Base-by-base conservation (phyloP, 371 early-diverging fungal genomes). In the Apophysomyces variabilis region DNA sequence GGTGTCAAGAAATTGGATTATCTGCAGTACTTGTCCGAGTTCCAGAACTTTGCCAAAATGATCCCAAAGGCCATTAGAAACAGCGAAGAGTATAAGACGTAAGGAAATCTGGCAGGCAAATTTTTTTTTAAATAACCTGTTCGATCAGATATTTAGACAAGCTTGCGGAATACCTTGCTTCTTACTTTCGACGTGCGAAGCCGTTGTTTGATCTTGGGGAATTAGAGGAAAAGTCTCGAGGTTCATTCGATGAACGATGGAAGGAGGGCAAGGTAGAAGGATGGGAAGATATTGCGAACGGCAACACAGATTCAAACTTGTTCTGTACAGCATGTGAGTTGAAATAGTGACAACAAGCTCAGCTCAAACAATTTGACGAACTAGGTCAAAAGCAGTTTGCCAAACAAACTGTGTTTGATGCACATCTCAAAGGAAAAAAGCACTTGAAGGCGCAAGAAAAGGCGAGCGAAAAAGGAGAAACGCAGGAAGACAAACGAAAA, bases 391-490 rank as follows among this genome's bases (percentile, higher is more conserved):
- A 94, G 69, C 85, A 85, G 39, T 99, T 95, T 73, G 71, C 93
- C 38, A 98, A 96, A 66, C 72, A 91, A 35, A 89, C 91, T 0
- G 95, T 97, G 3, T 96, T 84, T 70, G 88, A 90, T 21, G 90
- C 88, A 18, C 98, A 99, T 75, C 76, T 95, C 71, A 89, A 84
- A 45, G 94, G 94, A 16, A 93, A 93, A 75, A 96, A 97, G 67
- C 99, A 97, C 75, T 83, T 85, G 50, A 96, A 94, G 69, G 93
- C 93, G 3, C 91, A 85, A 9, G 87, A 87, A 38, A 77, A 80
- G 38, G 60, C 90, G 37, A 72, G 70, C 13, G 62, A 73, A 76
- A 65, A 76, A 71, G 58, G 79, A 64, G 72, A 66, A 12, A 70
- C 72, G 38, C 85, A 84, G 64, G 74, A 77, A 8, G 85, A 81